These are phyloP conservation scores for Nicotiana benthamiana DNA, from an alignment of 257 asterid genomes.

Conservation along the genomic window DNA sequence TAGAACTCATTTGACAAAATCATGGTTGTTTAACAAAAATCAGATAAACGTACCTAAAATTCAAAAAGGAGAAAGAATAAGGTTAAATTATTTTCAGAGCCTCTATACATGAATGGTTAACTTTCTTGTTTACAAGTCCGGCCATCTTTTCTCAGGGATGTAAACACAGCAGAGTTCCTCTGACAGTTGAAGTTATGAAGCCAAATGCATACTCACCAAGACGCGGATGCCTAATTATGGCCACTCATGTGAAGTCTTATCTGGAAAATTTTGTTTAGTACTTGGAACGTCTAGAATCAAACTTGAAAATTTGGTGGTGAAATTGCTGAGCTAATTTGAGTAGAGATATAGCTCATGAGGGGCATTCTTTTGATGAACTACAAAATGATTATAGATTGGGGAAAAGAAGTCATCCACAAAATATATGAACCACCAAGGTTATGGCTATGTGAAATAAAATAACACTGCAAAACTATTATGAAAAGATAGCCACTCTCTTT, in stretches of 20 bases:
- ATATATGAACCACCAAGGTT: slow-evolving; percentile 83
- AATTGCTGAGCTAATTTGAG: slow-evolving; percentile 68
- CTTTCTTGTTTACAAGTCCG: neutral
- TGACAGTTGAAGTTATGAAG: slow-evolving; percentile 59
- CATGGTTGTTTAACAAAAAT: neutral
- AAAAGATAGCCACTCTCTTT: too few species aligned
- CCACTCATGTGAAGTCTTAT: slow-evolving; percentile 70
- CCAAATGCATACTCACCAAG: slow-evolving; percentile 75
- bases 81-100: neutral
- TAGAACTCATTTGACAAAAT: neutral
- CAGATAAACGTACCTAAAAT: neutral
- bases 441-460: slow-evolving; percentile 70
- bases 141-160: neutral
- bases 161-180: slow-evolving; percentile 84
- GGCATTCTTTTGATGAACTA: slow-evolving; percentile 83
- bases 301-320: slow-evolving; percentile 30
- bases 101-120: neutral
- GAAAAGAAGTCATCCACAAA: slow-evolving; percentile 82
- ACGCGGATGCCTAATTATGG: slow-evolving; percentile 69
- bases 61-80: neutral
- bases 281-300: neutral
- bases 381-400: slow-evolving; percentile 52
- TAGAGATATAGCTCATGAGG: slow-evolving; percentile 68
- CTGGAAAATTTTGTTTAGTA: slow-evolving; percentile 21
- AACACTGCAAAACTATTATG: slow-evolving; percentile 44